Percentiles rank a stretch among this genome's conserved stretches.
phyloP scores from a whole-genome alignment of 805 yeast species.

The Myxozyma neglecta region DNA sequence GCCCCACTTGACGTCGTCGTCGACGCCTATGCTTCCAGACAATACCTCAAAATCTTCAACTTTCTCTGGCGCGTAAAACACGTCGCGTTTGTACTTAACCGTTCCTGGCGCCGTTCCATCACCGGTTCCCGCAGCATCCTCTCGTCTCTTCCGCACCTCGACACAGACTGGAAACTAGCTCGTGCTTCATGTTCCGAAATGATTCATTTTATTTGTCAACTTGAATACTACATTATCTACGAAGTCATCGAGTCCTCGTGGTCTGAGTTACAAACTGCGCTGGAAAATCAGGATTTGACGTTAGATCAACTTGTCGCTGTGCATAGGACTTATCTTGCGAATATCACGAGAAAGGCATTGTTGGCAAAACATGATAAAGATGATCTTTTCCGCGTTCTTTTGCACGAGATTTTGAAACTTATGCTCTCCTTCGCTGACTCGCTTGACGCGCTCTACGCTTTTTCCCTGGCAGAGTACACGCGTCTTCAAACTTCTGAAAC shows the following conservation, averaged over 20 bases:
- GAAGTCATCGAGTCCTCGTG: conserved; percentile 44
- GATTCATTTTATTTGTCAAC: conserved; percentile 40
- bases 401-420: conserved; percentile 39
- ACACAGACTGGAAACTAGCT: conserved; percentile 34
- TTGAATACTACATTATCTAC: conserved; percentile 42
- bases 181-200: conserved; percentile 37
- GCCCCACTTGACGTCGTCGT: conserved; percentile 60
- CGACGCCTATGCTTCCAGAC: conserved; percentile 47
- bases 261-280: conserved; percentile 35
- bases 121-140: conserved; percentile 35
- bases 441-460: conserved; percentile 32
- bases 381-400: conserved; percentile 33
- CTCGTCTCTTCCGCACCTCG: conserved; percentile 10
- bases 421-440: conserved; percentile 35
- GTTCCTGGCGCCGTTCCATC: conserved; percentile 48
- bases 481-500: conserved; percentile 18
- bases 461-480: conserved; percentile 33
- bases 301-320: conserved; percentile 41
- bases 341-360: conserved; percentile 39
- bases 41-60: conserved; percentile 77
- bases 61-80: conserved; percentile 79
- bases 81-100: conserved; percentile 53
- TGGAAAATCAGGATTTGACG: conserved; percentile 36
- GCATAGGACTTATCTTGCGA: conserved; percentile 39
- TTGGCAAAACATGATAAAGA: conserved; percentile 33